A percentile compares a stretch with the other conserved stretches of the same genome.
phyloP scores from a whole-genome alignment of 139 green algal genomes.

The Chlorella sorokiniana region DNA sequence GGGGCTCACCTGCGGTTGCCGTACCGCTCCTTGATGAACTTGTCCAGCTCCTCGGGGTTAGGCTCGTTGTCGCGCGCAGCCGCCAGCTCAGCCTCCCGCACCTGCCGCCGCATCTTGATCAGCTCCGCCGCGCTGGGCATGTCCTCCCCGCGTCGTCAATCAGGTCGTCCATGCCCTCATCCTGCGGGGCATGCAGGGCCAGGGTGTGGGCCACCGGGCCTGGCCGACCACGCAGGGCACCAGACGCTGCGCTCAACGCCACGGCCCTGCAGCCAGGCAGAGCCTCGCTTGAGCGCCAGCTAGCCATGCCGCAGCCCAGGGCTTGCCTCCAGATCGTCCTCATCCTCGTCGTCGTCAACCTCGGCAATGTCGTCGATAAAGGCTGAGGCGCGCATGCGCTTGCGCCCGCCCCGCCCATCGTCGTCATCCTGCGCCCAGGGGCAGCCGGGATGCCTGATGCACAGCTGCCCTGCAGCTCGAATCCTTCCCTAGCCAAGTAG shows the following conservation, averaged over 20 bases:
- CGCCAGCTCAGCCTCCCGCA: conserved; percentile 39
- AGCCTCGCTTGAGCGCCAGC: neutral
- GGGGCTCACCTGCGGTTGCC: neutral
- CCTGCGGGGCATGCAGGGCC: neutral
- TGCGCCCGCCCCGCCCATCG: conserved; percentile 1
- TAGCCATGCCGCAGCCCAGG: neutral
- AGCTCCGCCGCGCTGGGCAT: conserved; percentile 42
- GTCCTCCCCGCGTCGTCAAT: conserved; percentile 70
- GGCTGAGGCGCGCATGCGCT: conserved; percentile 8
- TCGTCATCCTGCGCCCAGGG: neutral
- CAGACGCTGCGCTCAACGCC: no score
- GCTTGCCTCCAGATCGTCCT: conserved; percentile 73
- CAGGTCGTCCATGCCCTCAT: conserved; percentile 80
- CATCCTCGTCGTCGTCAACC: conserved; percentile 63
- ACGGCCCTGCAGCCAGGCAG: no score
- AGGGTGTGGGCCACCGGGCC: no score
- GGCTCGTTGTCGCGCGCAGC: conserved; percentile 64
- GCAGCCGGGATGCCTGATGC: neutral
- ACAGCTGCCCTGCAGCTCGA: neutral
- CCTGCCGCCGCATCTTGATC: conserved; percentile 36
- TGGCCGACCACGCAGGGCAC: no score
- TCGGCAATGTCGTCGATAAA: conserved; percentile 90
- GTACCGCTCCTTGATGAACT: conserved; percentile 85
- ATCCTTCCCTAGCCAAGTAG: neutral
- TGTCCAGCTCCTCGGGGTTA: conserved; percentile 82